Conservation (phyloP, 441 rosid species). For the Adansonia grandidieri region DNA sequence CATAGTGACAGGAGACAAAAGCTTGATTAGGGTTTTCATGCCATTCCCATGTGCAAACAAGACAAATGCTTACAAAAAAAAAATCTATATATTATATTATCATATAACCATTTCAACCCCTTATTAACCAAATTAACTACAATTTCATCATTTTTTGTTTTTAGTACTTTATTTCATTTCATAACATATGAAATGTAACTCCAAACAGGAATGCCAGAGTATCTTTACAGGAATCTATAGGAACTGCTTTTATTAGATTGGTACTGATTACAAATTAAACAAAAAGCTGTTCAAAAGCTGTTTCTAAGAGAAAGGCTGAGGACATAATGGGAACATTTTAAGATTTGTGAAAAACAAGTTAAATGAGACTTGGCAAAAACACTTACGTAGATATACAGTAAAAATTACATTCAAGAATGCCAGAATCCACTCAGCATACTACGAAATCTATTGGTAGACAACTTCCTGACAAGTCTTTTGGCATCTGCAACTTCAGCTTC, state of each 20-base stretch:
- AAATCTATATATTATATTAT: background rate
- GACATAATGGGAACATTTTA: constrained; percentile 14
- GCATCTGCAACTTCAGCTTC: constrained; percentile 85
- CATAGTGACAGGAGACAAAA: constrained; percentile 31
- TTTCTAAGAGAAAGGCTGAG: constrained; percentile 19
- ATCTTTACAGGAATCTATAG: constrained; percentile 34
- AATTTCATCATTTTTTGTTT: constrained; percentile 22
- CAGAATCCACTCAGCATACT: constrained; percentile 74
- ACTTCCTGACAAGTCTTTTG: constrained; percentile 76
- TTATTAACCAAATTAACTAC: constrained; percentile 22
- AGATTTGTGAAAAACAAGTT: constrained; percentile 3
- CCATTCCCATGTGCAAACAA: constrained; percentile 45
- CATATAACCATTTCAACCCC: background rate
- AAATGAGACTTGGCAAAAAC: constrained; percentile 16
- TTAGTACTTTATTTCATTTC: too few relatives aligned
- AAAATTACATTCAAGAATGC: constrained; percentile 53
- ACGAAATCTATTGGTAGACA: constrained; percentile 74
- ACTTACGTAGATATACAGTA: constrained; percentile 47
- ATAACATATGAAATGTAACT: background rate
- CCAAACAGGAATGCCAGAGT: constrained; percentile 25
- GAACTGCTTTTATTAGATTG: constrained; percentile 36
- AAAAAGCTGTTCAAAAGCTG: constrained; percentile 40
- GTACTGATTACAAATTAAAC: constrained; percentile 37
- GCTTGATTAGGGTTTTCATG: constrained; percentile 33
- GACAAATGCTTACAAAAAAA: constrained; percentile 39